Percentiles rank a stretch among this genome's conserved stretches.
These are phyloP conservation scores for Ampelomyces quisqualis DNA, from an alignment of 2,329 filamentous ascomycete species.

Conservation along the genomic window DNA sequence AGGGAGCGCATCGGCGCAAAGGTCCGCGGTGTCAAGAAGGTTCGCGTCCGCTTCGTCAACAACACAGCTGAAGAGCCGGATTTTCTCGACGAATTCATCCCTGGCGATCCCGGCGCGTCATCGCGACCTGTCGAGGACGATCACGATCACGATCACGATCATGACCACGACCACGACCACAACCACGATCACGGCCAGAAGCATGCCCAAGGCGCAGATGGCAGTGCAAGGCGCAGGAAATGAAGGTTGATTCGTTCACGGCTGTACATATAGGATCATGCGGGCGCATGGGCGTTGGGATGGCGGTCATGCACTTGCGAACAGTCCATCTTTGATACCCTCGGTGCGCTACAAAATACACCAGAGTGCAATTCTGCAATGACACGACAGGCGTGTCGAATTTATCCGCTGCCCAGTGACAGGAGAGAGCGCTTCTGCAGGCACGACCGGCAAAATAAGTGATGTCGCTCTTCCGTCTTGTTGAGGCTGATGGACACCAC, in stretches of 20 bases:
- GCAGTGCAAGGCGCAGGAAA: conserved; percentile 23
- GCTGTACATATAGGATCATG: conserved; percentile 18
- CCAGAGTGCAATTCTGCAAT: too few relatives aligned
- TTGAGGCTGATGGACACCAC: conserved; percentile 20
- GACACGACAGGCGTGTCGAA: conserved; percentile 6
- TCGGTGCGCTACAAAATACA: too few relatives aligned
- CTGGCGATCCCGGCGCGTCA: conserved; percentile 29
- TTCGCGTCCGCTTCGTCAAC: conserved; percentile 81
- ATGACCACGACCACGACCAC: conserved; percentile 6
- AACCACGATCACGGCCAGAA: conserved; percentile 20
- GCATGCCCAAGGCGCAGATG: conserved; percentile 20
- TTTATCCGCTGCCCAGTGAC: conserved; percentile 33
- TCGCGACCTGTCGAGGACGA: conserved; percentile 36
- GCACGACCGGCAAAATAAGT: conserved; percentile 38
- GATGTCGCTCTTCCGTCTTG: conserved; percentile 16
- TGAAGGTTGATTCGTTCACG: conserved; percentile 19
- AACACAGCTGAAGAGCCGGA: conserved; percentile 59
- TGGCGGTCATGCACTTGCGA: too few relatives aligned
- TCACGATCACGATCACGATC: conserved; percentile 23
- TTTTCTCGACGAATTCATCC: conserved; percentile 69
- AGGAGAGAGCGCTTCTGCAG: conserved; percentile 17
- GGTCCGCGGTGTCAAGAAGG: conserved; percentile 78
- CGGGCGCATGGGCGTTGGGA: conserved; percentile 20
- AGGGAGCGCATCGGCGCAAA: conserved; percentile 71
- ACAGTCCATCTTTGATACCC: neutral